Base-by-base conservation (phyloP, 2,329 filamentous ascomycete species). In the Colletotrichum horii region DNA sequence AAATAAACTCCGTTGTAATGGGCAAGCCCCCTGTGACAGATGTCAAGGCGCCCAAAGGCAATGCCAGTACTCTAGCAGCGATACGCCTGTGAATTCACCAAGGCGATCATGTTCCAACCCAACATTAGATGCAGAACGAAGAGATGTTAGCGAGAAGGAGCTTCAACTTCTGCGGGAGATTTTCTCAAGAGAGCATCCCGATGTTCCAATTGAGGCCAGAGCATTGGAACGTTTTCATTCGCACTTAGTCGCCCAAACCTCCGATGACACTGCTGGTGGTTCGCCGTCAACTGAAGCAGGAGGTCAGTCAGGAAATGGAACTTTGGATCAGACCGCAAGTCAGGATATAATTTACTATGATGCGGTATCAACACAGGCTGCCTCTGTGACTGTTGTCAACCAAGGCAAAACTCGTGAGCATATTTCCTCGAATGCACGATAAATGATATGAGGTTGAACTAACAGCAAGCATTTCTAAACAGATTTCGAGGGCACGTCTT, bases 121-220 rank as follows among this genome's bases (percentile, higher is more conserved):
- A 3, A 43, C 38, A 43, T 43, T 19, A 12, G 19, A 43, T 2
- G 19, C 6, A 43, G 38, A 43, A 12, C 1, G 38, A 11, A 43
- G 12, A 4, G 0, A 6, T 43, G 5, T 3, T 43, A 4, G 1
- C 4, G 38, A 43, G 5, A 19, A 43, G 19, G 19, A 43, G 38
- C 38, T 43, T 43, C 38, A 43, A n/a, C 38, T 43, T 0, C 9
- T 43, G 9, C 38, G n/a, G 19, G 9, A 43, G 4, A 43, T 43
- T 43, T 43, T 43, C 9, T 6, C 5, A 3, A 43, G 38, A 43
- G 38, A n/a, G 38, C 38, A 43, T 1, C 38, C 38, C 19, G 38
- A 43, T 43, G 9, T n/a, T n/a, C 38, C 38, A 0, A 43, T n/a
- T 12, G 38, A 43, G 38, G 3, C 3, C 38, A 4, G 12, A 1